Evolutionary conservation across 73 alveolate species (phyloP), one percentile per base, ranked within the genome.

Genomic region (Urostyla sp.): DNA sequence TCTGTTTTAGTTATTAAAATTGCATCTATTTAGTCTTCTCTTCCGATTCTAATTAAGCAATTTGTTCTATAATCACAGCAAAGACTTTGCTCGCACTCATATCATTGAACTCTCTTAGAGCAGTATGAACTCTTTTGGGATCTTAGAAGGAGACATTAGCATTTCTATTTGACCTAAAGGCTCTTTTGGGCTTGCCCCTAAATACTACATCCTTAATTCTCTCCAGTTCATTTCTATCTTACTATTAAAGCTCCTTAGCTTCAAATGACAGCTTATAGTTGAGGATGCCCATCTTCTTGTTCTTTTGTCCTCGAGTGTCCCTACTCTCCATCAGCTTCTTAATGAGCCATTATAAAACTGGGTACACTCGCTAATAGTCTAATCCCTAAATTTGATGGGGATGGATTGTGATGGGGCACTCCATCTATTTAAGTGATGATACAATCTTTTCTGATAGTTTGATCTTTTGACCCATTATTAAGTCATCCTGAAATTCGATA

Each of bases 341-440:
- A 51, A 95, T 90, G 11, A 97, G 94, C 99, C 99, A 97, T 84
- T 89, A 89, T 28, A 97, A 66, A 11, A 90, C 91, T 28, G 98
- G 98, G 84, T 88, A 91, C 18, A 95, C 82, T 20, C 90, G 92
- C 27, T 87, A 80, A 75, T 92, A 95, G 81, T 95, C 99, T 36
- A 94, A 91, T 57, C 99, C 98, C 76, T 92, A 92, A 43, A 97
- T 94, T 87, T 95, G 91, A 72, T 87, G 97, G 30, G 99, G 98
- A 55, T 78, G 84, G 45, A 97, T 74, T 24, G 59, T 72, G 82
- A 80, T 78, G 0, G 99, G 99, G 55, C 98, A 97, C 72, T 94
- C 90, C 93, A 95, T 90, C 21, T 86, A 83, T 58, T 92, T 87
- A 34, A 97, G 88, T 21, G 98, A 92, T 18, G 89, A 94, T 5